phyloP scores from a whole-genome alignment of 2,329 filamentous ascomycete genomes.

The Neobulgaria alba region DNA sequence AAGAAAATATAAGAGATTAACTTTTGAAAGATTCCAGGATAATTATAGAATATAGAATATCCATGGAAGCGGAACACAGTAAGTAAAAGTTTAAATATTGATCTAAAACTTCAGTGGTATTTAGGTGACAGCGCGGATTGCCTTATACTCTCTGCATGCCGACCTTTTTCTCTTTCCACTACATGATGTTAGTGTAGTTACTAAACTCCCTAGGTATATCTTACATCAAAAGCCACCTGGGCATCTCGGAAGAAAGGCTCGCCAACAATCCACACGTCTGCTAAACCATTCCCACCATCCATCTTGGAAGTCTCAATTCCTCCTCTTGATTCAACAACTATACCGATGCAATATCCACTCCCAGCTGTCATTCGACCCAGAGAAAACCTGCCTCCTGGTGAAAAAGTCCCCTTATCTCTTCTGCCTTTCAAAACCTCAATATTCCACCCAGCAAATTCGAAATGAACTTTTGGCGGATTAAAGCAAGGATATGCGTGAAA shows the following conservation, averaged over 20 bases:
- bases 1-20: too few species aligned
- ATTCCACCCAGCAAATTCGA: too few species aligned
- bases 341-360: conserved; percentile 19
- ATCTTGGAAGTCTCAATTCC: conserved; percentile 1
- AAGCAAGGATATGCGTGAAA: too few species aligned
- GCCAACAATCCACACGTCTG: conserved; percentile 18
- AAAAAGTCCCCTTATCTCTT: conserved; percentile 9
- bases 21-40: too few species aligned
- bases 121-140: too few species aligned
- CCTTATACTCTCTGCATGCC: too few species aligned
- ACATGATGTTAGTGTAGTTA: neutral
- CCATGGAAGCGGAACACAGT: too few species aligned
- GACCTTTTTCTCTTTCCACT: conserved; percentile 10
- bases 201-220: conserved; percentile 1
- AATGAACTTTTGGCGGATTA: too few species aligned
- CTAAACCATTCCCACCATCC: conserved; percentile 10
- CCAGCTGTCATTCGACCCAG: conserved; percentile 14
- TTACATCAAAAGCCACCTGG: conserved; percentile 20
- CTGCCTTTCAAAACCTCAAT: too few species aligned
- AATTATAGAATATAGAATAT: too few species aligned
- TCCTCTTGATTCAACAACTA: conserved; percentile 17
- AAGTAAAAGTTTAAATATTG: too few species aligned
- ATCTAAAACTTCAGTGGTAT: too few species aligned
- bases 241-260: conserved; percentile 22
- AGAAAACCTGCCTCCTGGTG: conserved; percentile 16